Conservation (phyloP, 2,329 filamentous ascomycete species). For the Rhynchosporium secalis region DNA sequence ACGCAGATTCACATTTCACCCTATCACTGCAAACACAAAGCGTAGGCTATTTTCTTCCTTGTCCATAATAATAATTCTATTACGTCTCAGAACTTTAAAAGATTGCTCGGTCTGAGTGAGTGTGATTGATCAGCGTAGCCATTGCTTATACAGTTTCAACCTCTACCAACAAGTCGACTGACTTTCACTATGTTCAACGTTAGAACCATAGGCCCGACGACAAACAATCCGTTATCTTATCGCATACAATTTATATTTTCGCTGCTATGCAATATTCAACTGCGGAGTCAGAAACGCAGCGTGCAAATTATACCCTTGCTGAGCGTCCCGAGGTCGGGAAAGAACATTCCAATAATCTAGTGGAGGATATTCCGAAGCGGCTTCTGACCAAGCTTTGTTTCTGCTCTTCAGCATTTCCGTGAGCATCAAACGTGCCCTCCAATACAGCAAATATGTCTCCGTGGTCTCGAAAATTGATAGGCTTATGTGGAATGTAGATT, state of each 20-base stretch:
- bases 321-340: background rate
- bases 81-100: background rate
- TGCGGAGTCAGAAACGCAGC: background rate
- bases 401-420: background rate
- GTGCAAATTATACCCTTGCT: background rate
- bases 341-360: background rate
- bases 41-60: background rate
- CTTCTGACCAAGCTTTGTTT: background rate
- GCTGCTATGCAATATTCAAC: background rate
- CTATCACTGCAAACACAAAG: background rate
- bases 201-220: background rate
- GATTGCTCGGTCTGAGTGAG: background rate
- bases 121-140: background rate
- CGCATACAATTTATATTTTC: background rate
- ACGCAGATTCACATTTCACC: too few species aligned
- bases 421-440: background rate
- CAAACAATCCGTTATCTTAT: background rate
- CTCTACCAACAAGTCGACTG: background rate
- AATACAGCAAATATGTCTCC: background rate
- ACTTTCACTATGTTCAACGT: background rate
- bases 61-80: background rate
- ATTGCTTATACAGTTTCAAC: background rate
- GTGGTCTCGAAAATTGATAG: background rate
- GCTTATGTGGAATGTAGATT: background rate
- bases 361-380: background rate